Base-by-base conservation (phyloP, 139 green algal genomes). In the Ostreobium quekettii region DNA sequence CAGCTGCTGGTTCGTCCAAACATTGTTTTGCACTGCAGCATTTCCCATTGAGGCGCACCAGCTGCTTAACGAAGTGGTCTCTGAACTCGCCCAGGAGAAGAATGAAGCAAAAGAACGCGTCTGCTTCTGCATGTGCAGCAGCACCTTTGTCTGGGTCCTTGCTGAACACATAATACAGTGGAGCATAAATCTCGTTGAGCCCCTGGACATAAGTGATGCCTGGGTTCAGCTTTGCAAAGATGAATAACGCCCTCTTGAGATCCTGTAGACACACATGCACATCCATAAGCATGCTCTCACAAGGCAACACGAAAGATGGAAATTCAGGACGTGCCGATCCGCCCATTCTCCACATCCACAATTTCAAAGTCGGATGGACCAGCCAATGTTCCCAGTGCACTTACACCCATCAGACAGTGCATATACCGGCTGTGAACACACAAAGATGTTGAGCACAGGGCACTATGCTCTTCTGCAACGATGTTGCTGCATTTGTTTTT, bases 151-250 rank as follows among this genome's bases (percentile, higher is more conserved):
- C 68, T 32, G 70, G n/a, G 56, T 85, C 77, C n/a, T 71, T 84
- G 30, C 76, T 82, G 82, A 96, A 95, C 0, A 93, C 60, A 72
- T 90, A 96, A 71, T 96, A 95, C 15, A 98, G 70, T 5, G 89
- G 88, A 2, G 92, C 93, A 3, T 91, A 84, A 66, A 98, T 81
- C 80, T 98, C 93, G 78, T 98, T 98, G 92, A 98, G 97, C 77
- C 93, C 93, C 76, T 97, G 93, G 59, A 98, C 93, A 77, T 98
- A 98, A 0, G 77, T 65, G 46, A 98, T 77, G 26, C 93, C 93
- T 0, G 93, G 91, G 80, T 98, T 98, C 39, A 98, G 85, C 78
- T 98, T 98, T 46, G 93, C 91, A 71, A 88, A 98, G 28, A 98
- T 78, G 70, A 97, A 97, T n/a, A 98, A 80, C 15, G 80, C 82